Evolutionary conservation across 257 asterid species (phyloP), one percentile per base, ranked within the genome.

Genomic region (Cruciata laevipes): DNA sequence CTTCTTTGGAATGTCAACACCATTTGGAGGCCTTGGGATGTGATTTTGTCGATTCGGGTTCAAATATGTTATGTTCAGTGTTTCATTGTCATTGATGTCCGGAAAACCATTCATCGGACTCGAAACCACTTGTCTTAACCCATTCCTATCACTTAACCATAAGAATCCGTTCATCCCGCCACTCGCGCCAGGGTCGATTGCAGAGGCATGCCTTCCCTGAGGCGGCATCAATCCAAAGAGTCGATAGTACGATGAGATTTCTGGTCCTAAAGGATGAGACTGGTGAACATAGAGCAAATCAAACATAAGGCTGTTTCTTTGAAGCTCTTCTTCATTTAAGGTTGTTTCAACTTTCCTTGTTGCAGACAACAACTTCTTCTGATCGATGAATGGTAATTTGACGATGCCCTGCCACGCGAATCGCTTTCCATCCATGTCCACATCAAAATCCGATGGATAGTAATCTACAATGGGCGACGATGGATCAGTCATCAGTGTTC

Each of bases 341-440:
- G 95, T 81, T 67, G 78, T 83, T 78, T 90, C 95, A 52, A 90
- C 88, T 81, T 83, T 88, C 81, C 78, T 88, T 32, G 97, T 86
- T 68, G 90, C 93, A 51, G 83, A 79, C 72, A 90, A 93, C 80
- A 94, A 80, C 82, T 87, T 94, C 72, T 85, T 83, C 88, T 94
- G 95, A 57, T 94, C 96, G 70, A 94, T 90, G 88, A 94, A 94
- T 0, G 97, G 99, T 84, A 94, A 83, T 73, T 90, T 87, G 70
- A 86, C 96, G 71, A 90, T 78, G 67, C 95, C 99, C 97, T 94
- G 99, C 97, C 99, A 90, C 38, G 97, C 90, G 75, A 88, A 87
- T 72, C 95, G 95, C 90, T 94, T 93, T 65, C 99, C 96, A 40
- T 87, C 85, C 99, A 94, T 94, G 84, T 94, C 97, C 61, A 90